These are phyloP conservation scores for Hyphopichia burtonii DNA, from an alignment of 1,139 yeast species.

Conservation along the genomic window DNA sequence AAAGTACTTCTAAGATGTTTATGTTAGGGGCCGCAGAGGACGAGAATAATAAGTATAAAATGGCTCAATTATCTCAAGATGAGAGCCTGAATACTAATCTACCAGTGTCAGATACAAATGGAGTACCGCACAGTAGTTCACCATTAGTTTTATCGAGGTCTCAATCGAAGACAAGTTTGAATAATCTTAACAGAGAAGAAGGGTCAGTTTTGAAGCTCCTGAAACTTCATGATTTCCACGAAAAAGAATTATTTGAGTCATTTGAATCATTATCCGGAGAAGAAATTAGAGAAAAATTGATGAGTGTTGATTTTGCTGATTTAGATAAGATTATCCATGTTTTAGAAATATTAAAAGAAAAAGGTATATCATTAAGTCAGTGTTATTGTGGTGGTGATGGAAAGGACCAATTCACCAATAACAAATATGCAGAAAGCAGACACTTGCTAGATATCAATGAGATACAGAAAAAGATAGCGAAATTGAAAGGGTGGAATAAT, in stretches of 20 bases:
- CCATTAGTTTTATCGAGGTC: conserved; percentile 33
- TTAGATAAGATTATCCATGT: conserved; percentile 51
- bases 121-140: conserved; percentile 15
- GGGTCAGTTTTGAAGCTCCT: conserved; percentile 40
- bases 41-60: conserved; percentile 14
- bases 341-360: conserved; percentile 47
- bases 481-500: conserved; percentile 3
- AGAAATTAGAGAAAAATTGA: conserved; percentile 48
- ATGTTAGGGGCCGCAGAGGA: conserved; percentile 15
- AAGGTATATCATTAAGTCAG: conserved; percentile 52
- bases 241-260: conserved; percentile 12
- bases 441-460: conserved; percentile 14
- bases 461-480: conserved; percentile 12
- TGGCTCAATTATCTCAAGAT: not conserved
- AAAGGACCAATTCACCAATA: not conserved
- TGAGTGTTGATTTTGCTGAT: conserved; percentile 47
- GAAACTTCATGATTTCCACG: conserved; percentile 27
- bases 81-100: not conserved
- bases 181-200: conserved; percentile 37
- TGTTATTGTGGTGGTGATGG: conserved; percentile 31
- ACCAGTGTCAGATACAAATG: conserved; percentile 2
- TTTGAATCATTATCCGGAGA: conserved; percentile 46
- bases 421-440: conserved; percentile 11
- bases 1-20: conserved; percentile 3
- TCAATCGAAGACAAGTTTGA: conserved; percentile 36